Percentiles rank a stretch among this genome's conserved stretches.
Evolutionary conservation across 257 asterid genomes (phyloP).

Genomic region (Fraxinus cuspidata): DNA sequence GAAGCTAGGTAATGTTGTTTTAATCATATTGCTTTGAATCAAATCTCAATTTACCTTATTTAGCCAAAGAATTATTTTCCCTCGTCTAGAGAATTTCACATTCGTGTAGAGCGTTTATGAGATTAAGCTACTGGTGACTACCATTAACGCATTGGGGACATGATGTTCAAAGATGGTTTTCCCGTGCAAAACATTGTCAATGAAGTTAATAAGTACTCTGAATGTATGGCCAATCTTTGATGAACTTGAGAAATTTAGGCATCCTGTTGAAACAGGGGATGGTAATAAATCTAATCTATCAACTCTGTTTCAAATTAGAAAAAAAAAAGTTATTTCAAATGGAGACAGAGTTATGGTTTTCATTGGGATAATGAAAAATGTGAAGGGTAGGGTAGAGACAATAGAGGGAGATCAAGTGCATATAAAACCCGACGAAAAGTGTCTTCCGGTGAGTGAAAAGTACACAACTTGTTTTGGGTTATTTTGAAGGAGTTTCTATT

Average conservation of each 20-base stretch:
- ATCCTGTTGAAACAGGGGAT: slow-evolving; percentile 74
- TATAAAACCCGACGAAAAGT: slow-evolving; percentile 77
- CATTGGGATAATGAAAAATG: slow-evolving; percentile 84
- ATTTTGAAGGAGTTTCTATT: slow-evolving; percentile 4
- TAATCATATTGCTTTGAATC: neutral
- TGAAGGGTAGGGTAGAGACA: slow-evolving; percentile 88
- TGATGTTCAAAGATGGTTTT: slow-evolving; percentile 97
- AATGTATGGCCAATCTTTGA: slow-evolving; percentile 86
- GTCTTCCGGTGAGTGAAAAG: slow-evolving; percentile 59
- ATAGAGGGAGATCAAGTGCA: slow-evolving; percentile 95
- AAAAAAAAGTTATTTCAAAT: slow-evolving; percentile 84
- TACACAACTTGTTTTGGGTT: neutral
- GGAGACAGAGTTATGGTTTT: slow-evolving; percentile 88
- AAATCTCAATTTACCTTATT: neutral
- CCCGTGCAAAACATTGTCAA: slow-evolving; percentile 69
- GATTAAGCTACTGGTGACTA: slow-evolving; percentile 79
- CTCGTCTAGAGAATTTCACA: slow-evolving; percentile 68
- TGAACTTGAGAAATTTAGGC: slow-evolving; percentile 96
- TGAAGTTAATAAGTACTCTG: slow-evolving; percentile 80
- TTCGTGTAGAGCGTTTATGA: slow-evolving; percentile 79
- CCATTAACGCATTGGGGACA: slow-evolving; percentile 78
- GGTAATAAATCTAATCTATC: slow-evolving; percentile 79
- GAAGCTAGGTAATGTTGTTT: slow-evolving; percentile 74
- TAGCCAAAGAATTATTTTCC: slow-evolving; percentile 7
- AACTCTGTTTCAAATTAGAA: slow-evolving; percentile 77